Evolutionary conservation across 306 rosid species (phyloP).

Genomic region (Quercus aquifolioides): DNA sequence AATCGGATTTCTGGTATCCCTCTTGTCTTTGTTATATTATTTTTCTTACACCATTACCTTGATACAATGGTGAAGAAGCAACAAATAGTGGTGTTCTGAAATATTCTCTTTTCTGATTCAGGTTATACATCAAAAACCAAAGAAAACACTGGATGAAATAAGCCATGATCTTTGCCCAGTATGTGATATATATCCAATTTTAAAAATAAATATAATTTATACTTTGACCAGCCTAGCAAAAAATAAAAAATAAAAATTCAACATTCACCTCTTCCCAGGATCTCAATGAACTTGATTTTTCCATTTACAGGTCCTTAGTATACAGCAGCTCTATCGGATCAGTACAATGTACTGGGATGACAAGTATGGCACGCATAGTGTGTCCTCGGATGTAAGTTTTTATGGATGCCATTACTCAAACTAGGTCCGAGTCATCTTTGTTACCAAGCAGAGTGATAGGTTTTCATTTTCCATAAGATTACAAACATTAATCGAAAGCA

Average conservation of each 20-base stretch:
- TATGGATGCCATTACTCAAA: constrained; percentile 30
- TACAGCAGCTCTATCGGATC: constrained; percentile 93
- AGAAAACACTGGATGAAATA: constrained; percentile 91
- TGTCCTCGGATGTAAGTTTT: constrained; percentile 75
- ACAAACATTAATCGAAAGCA: neutral
- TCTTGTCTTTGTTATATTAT: constrained; percentile 5
- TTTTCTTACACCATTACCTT: constrained; percentile 14
- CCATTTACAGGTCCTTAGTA: constrained; percentile 76
- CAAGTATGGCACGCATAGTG: constrained; percentile 43
- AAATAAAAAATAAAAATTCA: neutral
- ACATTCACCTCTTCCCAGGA: constrained; percentile 13
- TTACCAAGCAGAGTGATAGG: constrained; percentile 6
- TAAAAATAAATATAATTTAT: neutral
- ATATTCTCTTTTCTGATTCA: constrained; percentile 33
- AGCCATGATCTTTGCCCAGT: constrained; percentile 96
- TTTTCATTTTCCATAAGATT: neutral
- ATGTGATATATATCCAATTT: constrained; percentile 16
- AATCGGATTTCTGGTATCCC: constrained; percentile 85
- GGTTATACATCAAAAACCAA: constrained; percentile 99
- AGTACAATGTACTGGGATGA: constrained; percentile 99
- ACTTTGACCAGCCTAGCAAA: neutral
- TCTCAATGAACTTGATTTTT: constrained; percentile 2
- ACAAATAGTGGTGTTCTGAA: constrained; percentile 9
- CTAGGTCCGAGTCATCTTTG: constrained; percentile 33
- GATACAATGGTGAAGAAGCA: constrained; percentile 3